A percentile compares a stretch with the other conserved stretches of the same genome.
Evolutionary conservation across 805 yeast genomes (phyloP).

Genomic region (Suhomyces sp.): DNA sequence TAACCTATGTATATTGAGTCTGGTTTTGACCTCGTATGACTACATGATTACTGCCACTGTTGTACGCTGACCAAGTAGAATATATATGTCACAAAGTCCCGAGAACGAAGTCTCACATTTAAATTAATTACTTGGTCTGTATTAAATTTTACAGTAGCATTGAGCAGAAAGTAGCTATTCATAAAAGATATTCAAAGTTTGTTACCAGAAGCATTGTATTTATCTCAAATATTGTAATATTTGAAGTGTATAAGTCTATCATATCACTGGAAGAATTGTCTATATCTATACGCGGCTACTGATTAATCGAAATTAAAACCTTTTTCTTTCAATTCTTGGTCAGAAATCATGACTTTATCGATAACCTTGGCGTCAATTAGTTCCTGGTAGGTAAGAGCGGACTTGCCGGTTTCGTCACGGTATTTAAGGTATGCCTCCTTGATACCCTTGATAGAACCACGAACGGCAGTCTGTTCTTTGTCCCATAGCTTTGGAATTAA

Average conservation of each 20-base stretch:
- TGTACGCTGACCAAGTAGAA: too few relatives aligned
- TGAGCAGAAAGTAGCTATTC: too few relatives aligned
- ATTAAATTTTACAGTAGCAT: too few relatives aligned
- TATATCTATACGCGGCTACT: not conserved
- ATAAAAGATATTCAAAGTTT: too few relatives aligned
- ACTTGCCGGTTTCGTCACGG: conserved; percentile 34
- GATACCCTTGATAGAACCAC: conserved; percentile 42
- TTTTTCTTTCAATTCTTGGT: conserved; percentile 13
- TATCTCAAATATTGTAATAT: too few relatives aligned
- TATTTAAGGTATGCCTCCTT: conserved; percentile 46
- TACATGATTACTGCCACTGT: too few relatives aligned
- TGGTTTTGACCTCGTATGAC: too few relatives aligned
- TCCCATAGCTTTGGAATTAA: conserved; percentile 54
- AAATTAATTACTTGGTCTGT: too few relatives aligned
- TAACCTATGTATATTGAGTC: too few relatives aligned
- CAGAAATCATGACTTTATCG: conserved; percentile 14
- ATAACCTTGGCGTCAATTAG: conserved; percentile 27
- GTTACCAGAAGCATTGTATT: too few relatives aligned
- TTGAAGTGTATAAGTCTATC: not conserved
- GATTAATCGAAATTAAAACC: conserved; percentile 13
- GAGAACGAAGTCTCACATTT: too few relatives aligned
- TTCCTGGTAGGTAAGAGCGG: conserved; percentile 38
- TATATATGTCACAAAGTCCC: too few relatives aligned
- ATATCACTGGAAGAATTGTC: not conserved
- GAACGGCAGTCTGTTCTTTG: conserved; percentile 39